phyloP scores from a whole-genome alignment of 2,329 filamentous ascomycete species.

The Aspergillus caelatus region DNA sequence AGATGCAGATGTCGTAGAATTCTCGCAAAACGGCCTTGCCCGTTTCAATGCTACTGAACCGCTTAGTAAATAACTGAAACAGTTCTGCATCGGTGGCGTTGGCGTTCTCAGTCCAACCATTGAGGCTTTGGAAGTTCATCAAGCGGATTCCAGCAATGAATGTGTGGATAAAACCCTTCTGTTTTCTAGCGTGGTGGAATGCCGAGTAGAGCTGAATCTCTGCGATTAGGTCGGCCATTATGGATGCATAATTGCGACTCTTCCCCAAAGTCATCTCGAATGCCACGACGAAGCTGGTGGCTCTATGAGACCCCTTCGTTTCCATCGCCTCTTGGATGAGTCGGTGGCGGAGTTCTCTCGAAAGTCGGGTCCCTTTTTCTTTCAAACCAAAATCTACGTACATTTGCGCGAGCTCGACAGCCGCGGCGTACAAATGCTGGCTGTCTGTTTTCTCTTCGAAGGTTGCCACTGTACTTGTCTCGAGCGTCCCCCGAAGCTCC shows the following conservation, averaged over 20 bases:
- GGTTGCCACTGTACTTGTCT: neutral
- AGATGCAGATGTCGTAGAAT: constrained; percentile 7
- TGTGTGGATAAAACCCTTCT: neutral
- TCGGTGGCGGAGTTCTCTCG: neutral
- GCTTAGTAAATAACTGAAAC: constrained; percentile 3
- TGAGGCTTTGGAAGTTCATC: constrained; percentile 4
- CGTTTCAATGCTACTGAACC: neutral
- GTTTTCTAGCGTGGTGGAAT: neutral
- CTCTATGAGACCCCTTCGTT: neutral
- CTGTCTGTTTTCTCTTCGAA: neutral
- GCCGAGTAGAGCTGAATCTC: constrained; percentile 4
- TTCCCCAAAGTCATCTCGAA: neutral
- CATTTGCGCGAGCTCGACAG: neutral
- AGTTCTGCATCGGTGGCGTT: constrained; percentile 3
- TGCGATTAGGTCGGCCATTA: constrained; percentile 7
- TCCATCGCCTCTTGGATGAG: neutral
- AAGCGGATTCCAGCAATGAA: constrained; percentile 5
- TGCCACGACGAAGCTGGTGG: neutral
- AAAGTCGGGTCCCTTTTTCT: neutral
- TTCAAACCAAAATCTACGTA: neutral
- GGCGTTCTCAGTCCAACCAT: neutral
- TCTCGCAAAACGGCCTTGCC: neutral
- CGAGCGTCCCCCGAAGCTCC: neutral
- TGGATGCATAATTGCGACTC: neutral
- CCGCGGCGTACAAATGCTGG: neutral